phyloP scores from a whole-genome alignment of 306 rosid genomes.

The Cucumis melo region DNA sequence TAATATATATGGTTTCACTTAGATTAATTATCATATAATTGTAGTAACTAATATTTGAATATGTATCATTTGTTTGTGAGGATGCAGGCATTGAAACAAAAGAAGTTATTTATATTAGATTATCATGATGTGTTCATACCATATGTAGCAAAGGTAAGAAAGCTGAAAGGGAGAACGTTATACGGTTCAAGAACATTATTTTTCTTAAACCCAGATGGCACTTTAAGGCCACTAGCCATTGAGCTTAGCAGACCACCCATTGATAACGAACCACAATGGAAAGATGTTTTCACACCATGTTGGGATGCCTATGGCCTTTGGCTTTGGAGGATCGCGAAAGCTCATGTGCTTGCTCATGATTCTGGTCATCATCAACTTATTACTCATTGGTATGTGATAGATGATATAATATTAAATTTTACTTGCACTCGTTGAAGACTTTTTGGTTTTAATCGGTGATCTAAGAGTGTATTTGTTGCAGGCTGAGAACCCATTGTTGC shows the following conservation, averaged over 20 bases:
- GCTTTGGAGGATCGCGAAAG: not conserved
- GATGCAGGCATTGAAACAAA: not conserved
- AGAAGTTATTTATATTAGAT: not conserved
- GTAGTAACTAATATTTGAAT: too few species aligned
- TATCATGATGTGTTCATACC: not conserved
- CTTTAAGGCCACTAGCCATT: not conserved
- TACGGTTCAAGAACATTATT: not conserved
- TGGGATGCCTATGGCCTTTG: constrained; percentile 5
- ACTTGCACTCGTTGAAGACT: too few species aligned
- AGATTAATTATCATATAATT: not conserved
- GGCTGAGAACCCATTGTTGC: not conserved
- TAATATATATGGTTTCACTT: not conserved
- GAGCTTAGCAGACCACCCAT: not conserved
- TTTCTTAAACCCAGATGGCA: not conserved
- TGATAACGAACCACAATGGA: not conserved
- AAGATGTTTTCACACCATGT: not conserved
- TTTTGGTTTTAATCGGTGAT: too few species aligned
- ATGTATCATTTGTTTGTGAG: not conserved
- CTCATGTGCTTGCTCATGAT: not conserved
- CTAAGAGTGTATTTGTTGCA: not conserved
- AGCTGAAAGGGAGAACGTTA: not conserved
- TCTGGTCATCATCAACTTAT: not conserved
- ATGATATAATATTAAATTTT: too few species aligned
- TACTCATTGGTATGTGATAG: not conserved
- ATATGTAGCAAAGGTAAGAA: not conserved